A percentile compares a stretch with the other conserved stretches of the same genome.
phyloP scores from a whole-genome alignment of 202 grass and related monocot species.

The Cymbopogon flexuosus region DNA sequence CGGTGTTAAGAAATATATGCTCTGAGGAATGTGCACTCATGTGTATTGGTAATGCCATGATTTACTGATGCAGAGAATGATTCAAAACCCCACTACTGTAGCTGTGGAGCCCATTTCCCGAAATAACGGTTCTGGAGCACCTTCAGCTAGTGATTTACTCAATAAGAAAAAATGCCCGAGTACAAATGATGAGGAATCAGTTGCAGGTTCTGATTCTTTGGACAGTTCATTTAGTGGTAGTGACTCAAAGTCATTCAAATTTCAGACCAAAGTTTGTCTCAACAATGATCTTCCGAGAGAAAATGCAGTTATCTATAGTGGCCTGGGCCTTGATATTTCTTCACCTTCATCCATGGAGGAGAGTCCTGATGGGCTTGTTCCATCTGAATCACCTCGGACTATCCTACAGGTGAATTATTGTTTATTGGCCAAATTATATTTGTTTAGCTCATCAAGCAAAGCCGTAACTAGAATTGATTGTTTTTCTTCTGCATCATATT shows the following conservation, averaged over 20 bases:
- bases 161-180: constrained; percentile 40
- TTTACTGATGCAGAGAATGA: constrained; percentile 41
- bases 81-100: constrained; percentile 40
- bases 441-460: not conserved
- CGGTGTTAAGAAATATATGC: not conserved
- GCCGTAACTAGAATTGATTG: not conserved
- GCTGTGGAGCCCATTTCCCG: constrained; percentile 36
- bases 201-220: constrained; percentile 27
- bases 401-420: constrained; percentile 67
- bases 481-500: constrained; percentile 30
- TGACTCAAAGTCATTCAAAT: constrained; percentile 62
- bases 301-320: constrained; percentile 64
- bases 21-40: not conserved
- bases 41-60: constrained; percentile 8
- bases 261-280: constrained; percentile 53
- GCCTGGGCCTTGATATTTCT: constrained; percentile 75
- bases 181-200: constrained; percentile 12
- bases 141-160: constrained; percentile 35
- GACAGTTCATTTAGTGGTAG: constrained; percentile 32
- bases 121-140: constrained; percentile 31
- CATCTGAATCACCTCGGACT: constrained; percentile 61
- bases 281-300: constrained; percentile 39
- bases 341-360: constrained; percentile 58
- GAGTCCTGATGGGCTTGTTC: constrained; percentile 44
- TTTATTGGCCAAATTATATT: not conserved